Conservation (phyloP, 2,329 filamentous ascomycete species). For the Nakataea oryzae region DNA sequence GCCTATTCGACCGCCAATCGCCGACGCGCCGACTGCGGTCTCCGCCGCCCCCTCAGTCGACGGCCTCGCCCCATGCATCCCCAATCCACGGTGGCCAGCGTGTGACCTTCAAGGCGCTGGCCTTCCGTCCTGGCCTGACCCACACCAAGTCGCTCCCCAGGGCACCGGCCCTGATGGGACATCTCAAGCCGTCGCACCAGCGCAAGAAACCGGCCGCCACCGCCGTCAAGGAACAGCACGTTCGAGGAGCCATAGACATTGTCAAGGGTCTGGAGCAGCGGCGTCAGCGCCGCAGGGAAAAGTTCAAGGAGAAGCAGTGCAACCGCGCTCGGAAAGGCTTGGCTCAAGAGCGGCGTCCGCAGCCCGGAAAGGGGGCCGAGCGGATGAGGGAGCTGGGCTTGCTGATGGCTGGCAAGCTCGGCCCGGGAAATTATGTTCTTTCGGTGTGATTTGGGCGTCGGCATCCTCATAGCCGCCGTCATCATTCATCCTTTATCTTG, state of each 20-base stretch:
- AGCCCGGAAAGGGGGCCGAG: slow-evolving; percentile 80
- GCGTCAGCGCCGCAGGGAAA: slow-evolving; percentile 84
- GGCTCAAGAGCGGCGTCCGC: slow-evolving; percentile 51
- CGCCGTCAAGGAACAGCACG: slow-evolving; percentile 46
- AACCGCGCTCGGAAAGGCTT: slow-evolving; percentile 66
- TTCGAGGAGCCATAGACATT: slow-evolving; percentile 92
- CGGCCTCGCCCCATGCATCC: slow-evolving; percentile 36
- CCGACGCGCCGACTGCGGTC: slow-evolving; percentile 55
- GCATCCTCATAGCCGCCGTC: slow-evolving; percentile 3
- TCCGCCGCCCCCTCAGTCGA: slow-evolving; percentile 50
- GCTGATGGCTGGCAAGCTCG: slow-evolving; percentile 72
- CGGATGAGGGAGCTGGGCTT: slow-evolving; percentile 89
- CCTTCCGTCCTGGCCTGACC: slow-evolving; percentile 50
- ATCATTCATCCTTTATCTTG: neutral
- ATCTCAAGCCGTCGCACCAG: slow-evolving; percentile 26
- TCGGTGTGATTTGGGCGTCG: slow-evolving; percentile 43
- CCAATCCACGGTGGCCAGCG: slow-evolving; percentile 28
- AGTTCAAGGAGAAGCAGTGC: slow-evolving; percentile 82
- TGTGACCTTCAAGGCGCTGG: slow-evolving; percentile 33
- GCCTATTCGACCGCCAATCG: slow-evolving; percentile 57
- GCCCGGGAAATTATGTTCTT: slow-evolving; percentile 66
- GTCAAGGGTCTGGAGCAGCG: slow-evolving; percentile 94
- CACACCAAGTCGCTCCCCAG: slow-evolving; percentile 83
- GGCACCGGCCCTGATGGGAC: slow-evolving; percentile 59
- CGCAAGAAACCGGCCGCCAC: slow-evolving; percentile 18